Evolutionary conservation across 108 stramenopile genomes (phyloP).

Genomic region (Stephanodiscus minutulus): DNA sequence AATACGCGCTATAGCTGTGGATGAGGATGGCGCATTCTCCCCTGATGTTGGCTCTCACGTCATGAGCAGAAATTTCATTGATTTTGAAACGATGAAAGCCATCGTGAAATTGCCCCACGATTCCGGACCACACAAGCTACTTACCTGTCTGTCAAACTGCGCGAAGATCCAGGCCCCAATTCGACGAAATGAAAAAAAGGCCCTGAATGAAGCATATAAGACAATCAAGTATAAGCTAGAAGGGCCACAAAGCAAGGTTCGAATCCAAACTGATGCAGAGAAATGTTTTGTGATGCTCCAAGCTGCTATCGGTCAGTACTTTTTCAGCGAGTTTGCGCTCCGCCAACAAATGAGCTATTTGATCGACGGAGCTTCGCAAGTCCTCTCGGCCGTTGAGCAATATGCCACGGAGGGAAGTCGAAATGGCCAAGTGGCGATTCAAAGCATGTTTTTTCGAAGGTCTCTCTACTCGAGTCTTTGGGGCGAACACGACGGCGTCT

Average conservation of each 20-base stretch:
- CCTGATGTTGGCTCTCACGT: conserved; percentile 59
- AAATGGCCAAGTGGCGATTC: conserved; percentile 63
- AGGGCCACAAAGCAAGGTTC: conserved; percentile 75
- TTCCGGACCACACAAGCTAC: conserved; percentile 58
- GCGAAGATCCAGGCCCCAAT: conserved; percentile 69
- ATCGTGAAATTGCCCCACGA: conserved; percentile 71
- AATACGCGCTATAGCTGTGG: conserved; percentile 29
- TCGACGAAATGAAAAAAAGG: conserved; percentile 75
- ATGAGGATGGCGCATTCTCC: conserved; percentile 41
- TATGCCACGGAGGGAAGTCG: conserved; percentile 68
- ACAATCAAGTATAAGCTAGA: conserved; percentile 72
- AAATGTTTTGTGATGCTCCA: conserved; percentile 89
- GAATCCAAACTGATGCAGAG: conserved; percentile 67
- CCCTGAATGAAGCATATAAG: conserved; percentile 82
- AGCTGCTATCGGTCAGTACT: conserved; percentile 64
- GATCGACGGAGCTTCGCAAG: conserved; percentile 61
- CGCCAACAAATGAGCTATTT: conserved; percentile 69
- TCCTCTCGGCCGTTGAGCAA: conserved; percentile 76
- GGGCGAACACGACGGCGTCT: conserved; percentile 66
- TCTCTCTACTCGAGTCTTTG: conserved; percentile 66
- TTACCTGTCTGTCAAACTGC: conserved; percentile 65
- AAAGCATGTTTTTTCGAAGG: conserved; percentile 62
- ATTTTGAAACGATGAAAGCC: conserved; percentile 68
- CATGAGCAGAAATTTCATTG: conserved; percentile 79
- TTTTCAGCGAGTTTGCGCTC: conserved; percentile 66